Percentiles rank a stretch among this genome's conserved stretches.
Conservation (phyloP, 345 rosid genomes). For the Capsella bursapastoris region DNA sequence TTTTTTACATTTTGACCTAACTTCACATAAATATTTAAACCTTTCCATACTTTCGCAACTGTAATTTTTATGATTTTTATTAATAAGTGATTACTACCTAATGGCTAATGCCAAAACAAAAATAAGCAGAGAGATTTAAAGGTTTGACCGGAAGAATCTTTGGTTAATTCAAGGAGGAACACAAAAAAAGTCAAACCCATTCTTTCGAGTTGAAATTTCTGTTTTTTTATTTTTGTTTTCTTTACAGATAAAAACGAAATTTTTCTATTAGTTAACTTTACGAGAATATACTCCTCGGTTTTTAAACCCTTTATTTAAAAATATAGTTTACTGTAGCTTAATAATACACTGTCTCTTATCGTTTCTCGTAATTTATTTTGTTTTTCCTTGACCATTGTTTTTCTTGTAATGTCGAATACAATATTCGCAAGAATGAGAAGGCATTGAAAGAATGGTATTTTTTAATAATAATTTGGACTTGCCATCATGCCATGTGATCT, state of each 20-base stretch:
- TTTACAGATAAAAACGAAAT: slow-evolving; percentile 23
- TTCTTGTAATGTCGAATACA: neutral
- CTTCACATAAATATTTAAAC: slow-evolving; percentile 6
- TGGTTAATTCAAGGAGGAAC: slow-evolving; percentile 17
- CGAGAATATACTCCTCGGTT: slow-evolving; percentile 35
- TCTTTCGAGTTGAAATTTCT: slow-evolving; percentile 34
- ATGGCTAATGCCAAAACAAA: neutral
- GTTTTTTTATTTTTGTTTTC: neutral
- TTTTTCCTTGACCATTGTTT: slow-evolving; percentile 9
- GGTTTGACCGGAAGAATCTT: slow-evolving; percentile 8
- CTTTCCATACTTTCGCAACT: neutral
- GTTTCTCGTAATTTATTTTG: neutral
- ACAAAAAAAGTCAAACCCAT: slow-evolving; percentile 40
- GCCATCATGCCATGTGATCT: slow-evolving; percentile 30
- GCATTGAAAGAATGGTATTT: neutral
- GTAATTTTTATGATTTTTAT: neutral
- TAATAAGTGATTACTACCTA: neutral
- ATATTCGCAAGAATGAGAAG: neutral
- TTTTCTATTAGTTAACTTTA: slow-evolving; percentile 35
- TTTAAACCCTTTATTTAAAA: slow-evolving; percentile 8
- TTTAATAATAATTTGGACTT: neutral
- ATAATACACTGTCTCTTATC: neutral
- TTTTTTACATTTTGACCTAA: slow-evolving; percentile 19
- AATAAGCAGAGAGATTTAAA: neutral
- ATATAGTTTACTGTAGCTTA: no score